Evolutionary conservation across 352 stramenopile species (phyloP).

Genomic region (Peronospora destructor): DNA sequence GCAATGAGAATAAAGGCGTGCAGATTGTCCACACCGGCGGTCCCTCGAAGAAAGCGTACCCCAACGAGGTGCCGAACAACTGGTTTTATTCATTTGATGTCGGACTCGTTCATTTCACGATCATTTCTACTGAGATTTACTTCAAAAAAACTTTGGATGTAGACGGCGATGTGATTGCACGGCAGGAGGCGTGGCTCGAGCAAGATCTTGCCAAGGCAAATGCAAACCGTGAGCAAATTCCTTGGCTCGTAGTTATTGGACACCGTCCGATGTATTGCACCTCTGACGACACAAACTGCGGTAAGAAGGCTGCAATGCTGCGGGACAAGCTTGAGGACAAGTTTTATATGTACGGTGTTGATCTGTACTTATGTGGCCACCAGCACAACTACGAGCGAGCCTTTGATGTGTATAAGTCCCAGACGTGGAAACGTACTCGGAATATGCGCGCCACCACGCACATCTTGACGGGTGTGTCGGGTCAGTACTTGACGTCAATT

Average conservation of each 20-base stretch:
- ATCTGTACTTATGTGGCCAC: slow-evolving; percentile 86
- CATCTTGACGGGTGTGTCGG: slow-evolving; percentile 85
- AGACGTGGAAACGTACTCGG: slow-evolving; percentile 54
- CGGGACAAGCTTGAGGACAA: slow-evolving; percentile 67
- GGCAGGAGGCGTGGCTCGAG: slow-evolving; percentile 63
- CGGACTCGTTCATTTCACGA: slow-evolving; percentile 81
- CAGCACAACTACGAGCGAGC: slow-evolving; percentile 89
- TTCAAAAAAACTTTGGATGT: slow-evolving; percentile 61
- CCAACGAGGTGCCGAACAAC: slow-evolving; percentile 71
- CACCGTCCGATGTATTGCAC: slow-evolving; percentile 88
- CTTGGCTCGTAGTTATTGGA: slow-evolving; percentile 83
- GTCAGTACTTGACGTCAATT: slow-evolving; percentile 69
- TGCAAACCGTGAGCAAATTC: slow-evolving; percentile 50
- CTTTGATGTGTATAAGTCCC: slow-evolving; percentile 68
- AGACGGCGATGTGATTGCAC: slow-evolving; percentile 42
- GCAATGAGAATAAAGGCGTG: slow-evolving; percentile 60
- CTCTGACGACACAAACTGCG: slow-evolving; percentile 69
- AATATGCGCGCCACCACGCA: slow-evolving; percentile 85
- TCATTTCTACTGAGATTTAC: slow-evolving; percentile 86
- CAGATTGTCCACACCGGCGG: slow-evolving; percentile 43
- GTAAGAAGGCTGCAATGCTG: slow-evolving; percentile 52
- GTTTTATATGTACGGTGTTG: slow-evolving; percentile 73
- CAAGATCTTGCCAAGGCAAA: slow-evolving; percentile 61
- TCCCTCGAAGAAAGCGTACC: slow-evolving; percentile 13
- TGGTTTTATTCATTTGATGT: slow-evolving; percentile 88